Conservation (phyloP, 441 rosid species). For the Rhodomyrtus psidioides region DNA sequence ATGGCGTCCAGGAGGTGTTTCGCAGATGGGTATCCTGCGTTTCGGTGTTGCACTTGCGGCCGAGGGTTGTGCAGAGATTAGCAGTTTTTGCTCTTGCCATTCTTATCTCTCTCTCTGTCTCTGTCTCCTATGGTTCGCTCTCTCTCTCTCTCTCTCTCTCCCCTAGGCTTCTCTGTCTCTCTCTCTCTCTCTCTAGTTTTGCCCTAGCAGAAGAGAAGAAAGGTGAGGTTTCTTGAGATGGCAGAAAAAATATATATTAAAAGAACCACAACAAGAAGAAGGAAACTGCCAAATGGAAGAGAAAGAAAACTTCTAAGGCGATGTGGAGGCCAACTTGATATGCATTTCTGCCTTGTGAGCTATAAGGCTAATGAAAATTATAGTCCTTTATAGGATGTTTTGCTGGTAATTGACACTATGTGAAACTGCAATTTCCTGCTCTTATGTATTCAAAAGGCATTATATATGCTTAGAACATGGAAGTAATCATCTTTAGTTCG, state of each 20-base stretch:
- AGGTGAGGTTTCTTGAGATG: neutral
- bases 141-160: neutral
- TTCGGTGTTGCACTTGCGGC: neutral
- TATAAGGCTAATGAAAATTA: neutral
- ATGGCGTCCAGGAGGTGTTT: neutral
- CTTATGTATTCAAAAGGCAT: neutral
- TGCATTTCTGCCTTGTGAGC: neutral
- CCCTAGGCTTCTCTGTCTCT: neutral
- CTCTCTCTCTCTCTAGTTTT: neutral
- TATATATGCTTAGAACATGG: neutral
- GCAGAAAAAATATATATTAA: neutral
- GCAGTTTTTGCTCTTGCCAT: neutral
- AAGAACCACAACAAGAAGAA: neutral
- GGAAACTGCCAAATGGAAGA: neutral
- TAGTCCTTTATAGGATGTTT: neutral
- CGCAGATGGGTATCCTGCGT: neutral
- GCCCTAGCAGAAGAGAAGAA: neutral
- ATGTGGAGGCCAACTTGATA: neutral
- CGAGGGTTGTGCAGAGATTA: neutral
- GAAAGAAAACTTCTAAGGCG: neutral
- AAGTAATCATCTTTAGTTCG: neutral
- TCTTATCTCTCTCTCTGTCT: neutral
- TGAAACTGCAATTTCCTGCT: neutral
- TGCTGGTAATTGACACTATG: neutral
- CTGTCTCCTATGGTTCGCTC: neutral